Evolutionary conservation across 257 asterid genomes (phyloP).

Genomic region (Solanum chiquidenum): DNA sequence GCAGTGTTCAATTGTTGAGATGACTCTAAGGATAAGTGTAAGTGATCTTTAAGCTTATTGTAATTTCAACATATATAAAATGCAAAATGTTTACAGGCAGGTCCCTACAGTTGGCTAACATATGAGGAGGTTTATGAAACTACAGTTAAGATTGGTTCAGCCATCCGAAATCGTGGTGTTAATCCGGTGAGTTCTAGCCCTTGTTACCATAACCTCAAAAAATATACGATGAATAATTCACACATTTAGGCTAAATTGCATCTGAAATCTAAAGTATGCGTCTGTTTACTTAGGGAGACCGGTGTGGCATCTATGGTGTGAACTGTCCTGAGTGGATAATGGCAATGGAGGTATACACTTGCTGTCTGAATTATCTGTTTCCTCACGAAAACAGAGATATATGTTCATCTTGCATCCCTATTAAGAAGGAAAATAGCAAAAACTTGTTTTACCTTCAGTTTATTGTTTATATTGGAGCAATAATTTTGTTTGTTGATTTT

Average conservation of each 20-base stretch:
- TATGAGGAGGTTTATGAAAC: constrained; percentile 47
- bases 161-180: constrained; percentile 64
- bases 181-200: constrained; percentile 38
- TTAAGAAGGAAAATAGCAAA: neutral
- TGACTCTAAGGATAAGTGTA: neutral
- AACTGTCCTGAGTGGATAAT: constrained; percentile 87
- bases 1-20: neutral
- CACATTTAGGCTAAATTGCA: neutral
- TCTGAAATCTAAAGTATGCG: neutral
- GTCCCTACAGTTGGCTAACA: constrained; percentile 55
- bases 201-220: neutral
- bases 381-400: neutral
- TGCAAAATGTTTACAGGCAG: constrained; percentile 34
- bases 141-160: constrained; percentile 56
- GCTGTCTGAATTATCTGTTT: neutral
- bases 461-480: neutral
- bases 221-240: neutral
- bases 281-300: constrained; percentile 47
- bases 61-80: neutral
- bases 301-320: constrained; percentile 83
- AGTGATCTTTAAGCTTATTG: neutral
- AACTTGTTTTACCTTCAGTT: neutral
- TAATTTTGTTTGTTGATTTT: constrained; percentile 4
- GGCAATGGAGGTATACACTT: constrained; percentile 63
- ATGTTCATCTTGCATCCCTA: neutral